Conservation (phyloP, 176 grass and related monocot species). For the Oryza brachyantha region DNA sequence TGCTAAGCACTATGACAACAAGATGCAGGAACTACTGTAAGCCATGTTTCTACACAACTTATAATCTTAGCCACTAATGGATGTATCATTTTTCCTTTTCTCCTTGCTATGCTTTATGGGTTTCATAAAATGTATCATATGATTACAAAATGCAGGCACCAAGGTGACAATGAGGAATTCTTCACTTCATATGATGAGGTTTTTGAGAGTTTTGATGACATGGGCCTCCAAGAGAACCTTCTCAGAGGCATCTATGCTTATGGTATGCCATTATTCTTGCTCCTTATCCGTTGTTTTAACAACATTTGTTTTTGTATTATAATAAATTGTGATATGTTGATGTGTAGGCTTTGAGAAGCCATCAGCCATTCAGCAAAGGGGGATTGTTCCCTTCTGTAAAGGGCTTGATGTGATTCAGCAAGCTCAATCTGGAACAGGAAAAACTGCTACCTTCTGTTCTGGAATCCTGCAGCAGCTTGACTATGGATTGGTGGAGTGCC, state of each 20-base stretch:
- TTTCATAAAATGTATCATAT: neutral
- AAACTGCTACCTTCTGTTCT: slow-evolving; percentile 86
- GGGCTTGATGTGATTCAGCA: slow-evolving; percentile 89
- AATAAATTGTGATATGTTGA: neutral
- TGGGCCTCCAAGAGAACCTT: slow-evolving; percentile 77
- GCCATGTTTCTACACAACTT: neutral
- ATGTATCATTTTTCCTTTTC: neutral
- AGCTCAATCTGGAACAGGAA: slow-evolving; percentile 82
- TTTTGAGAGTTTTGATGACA: slow-evolving; percentile 66
- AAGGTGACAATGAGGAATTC: slow-evolving; percentile 50
- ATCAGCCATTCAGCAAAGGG: slow-evolving; percentile 83
- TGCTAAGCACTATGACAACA: slow-evolving; percentile 46
- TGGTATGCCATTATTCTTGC: slow-evolving; percentile 28
- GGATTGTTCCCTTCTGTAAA: slow-evolving; percentile 83
- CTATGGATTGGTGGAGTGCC: slow-evolving; percentile 64
- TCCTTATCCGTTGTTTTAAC: neutral
- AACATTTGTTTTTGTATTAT: neutral
- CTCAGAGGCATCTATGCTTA: slow-evolving; percentile 81
- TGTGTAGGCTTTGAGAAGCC: slow-evolving; percentile 84
- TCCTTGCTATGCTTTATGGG: neutral
- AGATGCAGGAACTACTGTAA: slow-evolving; percentile 55
- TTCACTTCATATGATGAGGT: slow-evolving; percentile 82
- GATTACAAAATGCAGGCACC: slow-evolving; percentile 31
- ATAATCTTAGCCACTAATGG: neutral
- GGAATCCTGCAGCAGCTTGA: slow-evolving; percentile 84